Evolutionary conservation across 768 basidiomycete species (phyloP).

Genomic region (Leccinum ochraceum): DNA sequence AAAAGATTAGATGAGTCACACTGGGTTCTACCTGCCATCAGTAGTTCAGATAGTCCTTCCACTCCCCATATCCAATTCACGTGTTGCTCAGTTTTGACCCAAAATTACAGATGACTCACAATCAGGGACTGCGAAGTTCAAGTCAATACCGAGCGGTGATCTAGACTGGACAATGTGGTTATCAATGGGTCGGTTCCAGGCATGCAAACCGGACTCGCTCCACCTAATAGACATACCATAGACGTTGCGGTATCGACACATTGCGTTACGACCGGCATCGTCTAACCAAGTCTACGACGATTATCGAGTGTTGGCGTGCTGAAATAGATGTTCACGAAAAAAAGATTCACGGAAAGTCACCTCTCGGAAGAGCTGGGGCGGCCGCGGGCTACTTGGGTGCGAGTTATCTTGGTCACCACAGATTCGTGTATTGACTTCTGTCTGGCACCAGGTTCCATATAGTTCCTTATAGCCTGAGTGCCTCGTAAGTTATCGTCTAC

Average conservation of each 20-base stretch:
- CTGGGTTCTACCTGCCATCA: too few relatives aligned
- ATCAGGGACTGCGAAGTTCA: neutral
- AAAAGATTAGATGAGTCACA: too few relatives aligned
- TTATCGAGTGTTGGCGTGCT: neutral
- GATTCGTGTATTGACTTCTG: slow-evolving; percentile 5
- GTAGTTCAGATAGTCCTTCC: too few relatives aligned
- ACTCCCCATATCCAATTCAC: too few relatives aligned
- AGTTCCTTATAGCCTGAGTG: slow-evolving; percentile 39
- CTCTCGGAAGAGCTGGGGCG: slow-evolving; percentile 49
- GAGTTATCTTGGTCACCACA: slow-evolving; percentile 20
- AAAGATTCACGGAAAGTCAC: neutral
- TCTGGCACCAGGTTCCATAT: slow-evolving; percentile 55
- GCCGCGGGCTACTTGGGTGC: slow-evolving; percentile 82
- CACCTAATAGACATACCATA: slow-evolving; percentile 8
- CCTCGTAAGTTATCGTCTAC: too few relatives aligned
- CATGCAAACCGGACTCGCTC: neutral
- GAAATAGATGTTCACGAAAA: neutral
- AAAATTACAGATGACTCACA: neutral
- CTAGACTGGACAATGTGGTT: neutral
- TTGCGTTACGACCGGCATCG: neutral
- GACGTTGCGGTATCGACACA: neutral
- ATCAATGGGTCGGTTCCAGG: slow-evolving; percentile 6
- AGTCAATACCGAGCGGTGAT: neutral
- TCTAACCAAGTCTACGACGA: neutral
- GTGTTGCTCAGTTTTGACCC: slow-evolving; percentile 1